These are phyloP conservation scores for Exophiala sp. DNA, from an alignment of 2,329 filamentous ascomycete species.

Conservation along the genomic window DNA sequence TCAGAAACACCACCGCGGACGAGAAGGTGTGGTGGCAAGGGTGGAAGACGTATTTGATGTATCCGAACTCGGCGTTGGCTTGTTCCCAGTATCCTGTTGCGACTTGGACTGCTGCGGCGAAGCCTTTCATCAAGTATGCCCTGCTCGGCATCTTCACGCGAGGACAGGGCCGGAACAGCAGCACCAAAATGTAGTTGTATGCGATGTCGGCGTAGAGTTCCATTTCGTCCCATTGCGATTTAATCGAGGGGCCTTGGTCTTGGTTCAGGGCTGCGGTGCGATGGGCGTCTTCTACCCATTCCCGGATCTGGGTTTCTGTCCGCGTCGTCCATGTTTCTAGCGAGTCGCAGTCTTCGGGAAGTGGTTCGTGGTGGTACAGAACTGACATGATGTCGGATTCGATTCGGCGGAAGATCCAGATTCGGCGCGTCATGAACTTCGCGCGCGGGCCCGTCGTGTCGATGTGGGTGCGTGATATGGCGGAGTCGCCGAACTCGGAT, in stretches of 20 bases:
- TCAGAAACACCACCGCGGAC: constrained; percentile 6
- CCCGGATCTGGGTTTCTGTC: not conserved
- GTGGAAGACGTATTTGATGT: constrained; percentile 13
- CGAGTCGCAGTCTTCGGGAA: constrained; percentile 4
- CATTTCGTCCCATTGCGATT: constrained; percentile 14
- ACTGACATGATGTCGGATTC: constrained; percentile 9
- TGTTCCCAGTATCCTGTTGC: constrained; percentile 8
- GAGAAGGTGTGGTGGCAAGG: constrained; percentile 9
- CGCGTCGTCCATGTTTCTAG: constrained; percentile 5
- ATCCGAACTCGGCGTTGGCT: constrained; percentile 10
- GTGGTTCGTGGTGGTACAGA: constrained; percentile 7
- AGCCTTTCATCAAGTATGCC: constrained; percentile 7
- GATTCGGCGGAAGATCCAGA: constrained; percentile 4
- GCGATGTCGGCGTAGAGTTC: constrained; percentile 10
- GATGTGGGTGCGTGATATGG: not conserved
- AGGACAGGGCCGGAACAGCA: constrained; percentile 6
- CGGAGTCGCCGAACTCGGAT: constrained; percentile 3
- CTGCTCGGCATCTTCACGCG: not conserved
- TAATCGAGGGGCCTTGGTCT: constrained; percentile 3
- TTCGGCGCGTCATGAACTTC: constrained; percentile 4
- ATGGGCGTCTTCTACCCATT: constrained; percentile 7
- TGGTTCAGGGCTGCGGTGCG: not conserved
- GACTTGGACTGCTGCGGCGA: not conserved
- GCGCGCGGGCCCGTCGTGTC: not conserved
- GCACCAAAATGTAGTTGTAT: constrained; percentile 8